phyloP scores from a whole-genome alignment of 306 rosid species.

The Sicyos edulis region DNA sequence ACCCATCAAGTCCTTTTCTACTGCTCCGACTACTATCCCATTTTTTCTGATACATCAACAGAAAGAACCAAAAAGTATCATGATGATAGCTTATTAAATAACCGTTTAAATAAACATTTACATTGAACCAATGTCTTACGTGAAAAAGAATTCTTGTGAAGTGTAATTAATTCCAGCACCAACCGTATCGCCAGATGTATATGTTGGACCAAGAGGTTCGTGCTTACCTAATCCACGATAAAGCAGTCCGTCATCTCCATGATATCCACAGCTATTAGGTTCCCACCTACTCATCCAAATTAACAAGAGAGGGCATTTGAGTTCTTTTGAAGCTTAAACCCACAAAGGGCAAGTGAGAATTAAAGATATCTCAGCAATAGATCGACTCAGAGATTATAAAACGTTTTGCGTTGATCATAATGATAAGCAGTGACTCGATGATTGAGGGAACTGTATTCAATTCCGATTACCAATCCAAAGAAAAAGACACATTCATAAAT shows the following conservation, averaged over 20 bases:
- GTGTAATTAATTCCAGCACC: slow-evolving; percentile 96
- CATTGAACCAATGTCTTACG: slow-evolving; percentile 40
- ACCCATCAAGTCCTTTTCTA: slow-evolving; percentile 68
- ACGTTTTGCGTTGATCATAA: not conserved
- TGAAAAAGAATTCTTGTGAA: slow-evolving; percentile 80
- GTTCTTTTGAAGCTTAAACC: not conserved
- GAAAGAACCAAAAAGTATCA: slow-evolving; percentile 12
- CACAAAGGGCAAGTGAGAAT: no score
- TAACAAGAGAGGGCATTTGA: slow-evolving; percentile 9
- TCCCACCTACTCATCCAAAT: slow-evolving; percentile 62
- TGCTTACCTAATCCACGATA: slow-evolving; percentile 75
- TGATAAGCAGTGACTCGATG: not conserved
- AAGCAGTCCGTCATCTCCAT: slow-evolving; percentile 89
- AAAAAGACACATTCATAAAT: slow-evolving; percentile 1
- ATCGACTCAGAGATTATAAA: not conserved
- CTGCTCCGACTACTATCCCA: slow-evolving; percentile 72
- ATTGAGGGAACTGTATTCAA: not conserved
- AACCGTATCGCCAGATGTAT: slow-evolving; percentile 73
- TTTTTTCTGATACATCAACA: slow-evolving; percentile 63
- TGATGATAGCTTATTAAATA: not conserved
- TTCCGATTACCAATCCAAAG: not conserved
- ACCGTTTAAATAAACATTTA: not conserved
- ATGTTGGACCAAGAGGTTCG: slow-evolving; percentile 82
- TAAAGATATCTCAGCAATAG: no score
- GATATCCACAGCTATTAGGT: slow-evolving; percentile 91